These are phyloP conservation scores for Cicer pinnatifidum DNA, from an alignment of 306 rosid species.

Conservation along the genomic window DNA sequence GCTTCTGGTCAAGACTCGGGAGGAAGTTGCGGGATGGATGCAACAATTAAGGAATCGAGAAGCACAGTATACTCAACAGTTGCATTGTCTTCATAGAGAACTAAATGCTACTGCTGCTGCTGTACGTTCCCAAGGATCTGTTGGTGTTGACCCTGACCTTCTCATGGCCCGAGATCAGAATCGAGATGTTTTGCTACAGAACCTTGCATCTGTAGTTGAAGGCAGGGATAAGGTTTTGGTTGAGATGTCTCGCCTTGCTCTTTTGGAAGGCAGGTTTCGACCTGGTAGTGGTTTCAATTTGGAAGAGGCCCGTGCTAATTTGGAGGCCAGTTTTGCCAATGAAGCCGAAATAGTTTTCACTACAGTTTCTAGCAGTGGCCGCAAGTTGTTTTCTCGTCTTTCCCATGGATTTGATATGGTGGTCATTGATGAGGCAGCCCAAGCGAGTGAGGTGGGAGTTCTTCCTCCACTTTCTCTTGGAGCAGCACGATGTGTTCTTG, in stretches of 20 bases:
- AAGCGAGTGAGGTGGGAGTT: conserved; percentile 95
- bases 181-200: conserved; percentile 82
- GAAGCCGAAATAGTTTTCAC: conserved; percentile 98
- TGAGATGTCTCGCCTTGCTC: conserved; percentile 90
- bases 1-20: conserved; percentile 83
- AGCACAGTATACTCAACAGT: conserved; percentile 76
- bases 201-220: conserved; percentile 92
- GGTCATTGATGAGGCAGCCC: conserved; percentile 98
- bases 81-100: conserved; percentile 79
- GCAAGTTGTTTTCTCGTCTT: conserved; percentile 94
- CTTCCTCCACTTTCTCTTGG: conserved; percentile 98
- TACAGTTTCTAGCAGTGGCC: conserved; percentile 98
- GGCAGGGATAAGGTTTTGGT: conserved; percentile 88
- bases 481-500: conserved; percentile 97
- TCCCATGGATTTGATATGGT: conserved; percentile 99
- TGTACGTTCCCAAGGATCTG: conserved; percentile 92
- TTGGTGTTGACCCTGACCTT: conserved; percentile 95
- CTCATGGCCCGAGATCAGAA: conserved; percentile 90
- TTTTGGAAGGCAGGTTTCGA: conserved; percentile 87
- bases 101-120: conserved; percentile 90
- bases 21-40: conserved; percentile 87
- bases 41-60: conserved; percentile 86
- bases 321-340: conserved; percentile 98
- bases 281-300: conserved; percentile 79
- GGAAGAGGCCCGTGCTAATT: conserved; percentile 96